Evolutionary conservation across 108 stramenopile genomes (phyloP).

Genomic region (Pseudonitzschia delicatissima): DNA sequence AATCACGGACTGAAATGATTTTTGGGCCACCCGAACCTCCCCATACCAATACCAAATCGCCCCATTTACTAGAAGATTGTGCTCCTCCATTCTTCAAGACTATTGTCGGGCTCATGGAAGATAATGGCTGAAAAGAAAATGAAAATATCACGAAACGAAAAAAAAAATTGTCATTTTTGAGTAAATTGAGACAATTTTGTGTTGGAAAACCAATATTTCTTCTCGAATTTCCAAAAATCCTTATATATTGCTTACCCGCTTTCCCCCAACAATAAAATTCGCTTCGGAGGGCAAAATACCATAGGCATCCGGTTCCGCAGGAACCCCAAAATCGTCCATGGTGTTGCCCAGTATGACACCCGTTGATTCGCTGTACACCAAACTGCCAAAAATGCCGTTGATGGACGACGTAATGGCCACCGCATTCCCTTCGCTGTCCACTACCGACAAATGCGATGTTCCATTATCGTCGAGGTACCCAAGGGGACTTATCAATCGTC

Average conservation of each 20-base stretch:
- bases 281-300: conserved; percentile 61
- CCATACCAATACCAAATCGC: conserved; percentile 45
- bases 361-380: conserved; percentile 59
- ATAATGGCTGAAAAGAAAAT: conserved; percentile 44
- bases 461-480: conserved; percentile 81
- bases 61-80: conserved; percentile 7
- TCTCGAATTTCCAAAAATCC: neutral
- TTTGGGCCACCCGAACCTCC: conserved; percentile 82
- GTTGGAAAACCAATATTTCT: neutral
- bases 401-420: conserved; percentile 72
- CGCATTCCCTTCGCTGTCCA: conserved; percentile 76
- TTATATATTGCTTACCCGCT: conserved; percentile 27
- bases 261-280: conserved; percentile 71
- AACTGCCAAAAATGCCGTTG: conserved; percentile 62
- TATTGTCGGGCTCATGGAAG: conserved; percentile 83
- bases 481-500: conserved; percentile 39
- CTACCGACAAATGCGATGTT: conserved; percentile 69
- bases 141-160: neutral
- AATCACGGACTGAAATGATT: conserved; percentile 73
- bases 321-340: conserved; percentile 77
- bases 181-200: neutral
- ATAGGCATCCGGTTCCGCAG: conserved; percentile 56
- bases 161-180: neutral
- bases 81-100: conserved; percentile 43
- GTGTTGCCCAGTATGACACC: conserved; percentile 79